Percentiles rank a stretch among this genome's conserved stretches.
Evolutionary conservation across 768 basidiomycete genomes (phyloP).

Genomic region (Albatrellus ellisii): DNA sequence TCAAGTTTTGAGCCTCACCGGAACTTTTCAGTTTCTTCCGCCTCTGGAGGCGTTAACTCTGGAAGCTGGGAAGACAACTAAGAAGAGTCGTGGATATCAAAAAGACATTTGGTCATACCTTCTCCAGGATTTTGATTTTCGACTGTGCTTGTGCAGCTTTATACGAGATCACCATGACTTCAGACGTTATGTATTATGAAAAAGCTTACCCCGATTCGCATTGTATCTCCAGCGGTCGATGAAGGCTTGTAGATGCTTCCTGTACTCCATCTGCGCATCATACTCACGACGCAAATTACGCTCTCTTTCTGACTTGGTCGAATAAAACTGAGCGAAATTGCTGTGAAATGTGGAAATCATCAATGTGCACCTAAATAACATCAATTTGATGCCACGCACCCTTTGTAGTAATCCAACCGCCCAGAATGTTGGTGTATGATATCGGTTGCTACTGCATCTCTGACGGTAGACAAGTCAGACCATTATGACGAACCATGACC

Average conservation of each 20-base stretch:
- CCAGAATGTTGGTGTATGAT: constrained; percentile 94
- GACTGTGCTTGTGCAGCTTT: constrained; percentile 79
- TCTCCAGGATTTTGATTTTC: constrained; percentile 61
- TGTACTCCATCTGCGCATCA: constrained; percentile 90
- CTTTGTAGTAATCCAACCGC: constrained; percentile 95
- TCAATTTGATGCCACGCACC: constrained; percentile 29
- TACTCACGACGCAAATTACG: constrained; percentile 89
- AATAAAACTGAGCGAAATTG: constrained; percentile 98
- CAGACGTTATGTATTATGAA: constrained; percentile 2
- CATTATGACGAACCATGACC: neutral
- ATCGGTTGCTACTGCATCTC: constrained; percentile 94
- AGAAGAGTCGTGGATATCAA: no score
- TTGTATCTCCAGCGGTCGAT: constrained; percentile 99
- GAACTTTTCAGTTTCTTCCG: constrained; percentile 88
- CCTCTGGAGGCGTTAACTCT: constrained; percentile 84
- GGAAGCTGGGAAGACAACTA: constrained; percentile 45
- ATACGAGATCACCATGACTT: neutral
- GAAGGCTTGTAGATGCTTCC: constrained; percentile 92
- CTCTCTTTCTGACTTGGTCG: constrained; percentile 92
- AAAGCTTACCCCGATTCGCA: constrained; percentile 63
- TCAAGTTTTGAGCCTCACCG: constrained; percentile 32
- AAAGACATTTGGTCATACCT: constrained; percentile 28
- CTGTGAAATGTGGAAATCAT: constrained; percentile 23
- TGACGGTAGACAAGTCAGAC: constrained; percentile 16
- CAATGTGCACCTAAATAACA: neutral